phyloP scores from a whole-genome alignment of 345 rosid species.

The Kernera saxatilis region DNA sequence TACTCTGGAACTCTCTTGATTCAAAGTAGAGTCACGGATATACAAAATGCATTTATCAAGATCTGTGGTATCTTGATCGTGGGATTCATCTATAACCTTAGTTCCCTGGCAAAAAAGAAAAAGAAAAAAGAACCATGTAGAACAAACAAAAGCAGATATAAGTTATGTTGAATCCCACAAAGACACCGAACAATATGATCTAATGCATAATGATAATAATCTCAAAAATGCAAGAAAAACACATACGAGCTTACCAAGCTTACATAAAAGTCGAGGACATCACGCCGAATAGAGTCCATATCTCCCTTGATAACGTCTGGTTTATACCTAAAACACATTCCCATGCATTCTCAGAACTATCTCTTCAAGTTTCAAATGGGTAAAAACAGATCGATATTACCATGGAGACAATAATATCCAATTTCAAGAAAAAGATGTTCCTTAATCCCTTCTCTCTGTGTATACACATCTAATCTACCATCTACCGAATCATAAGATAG shows the following conservation, averaged over 20 bases:
- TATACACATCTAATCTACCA: neutral
- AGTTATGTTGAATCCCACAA: neutral
- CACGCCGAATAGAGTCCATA: conserved; percentile 79
- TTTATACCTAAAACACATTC: conserved; percentile 45
- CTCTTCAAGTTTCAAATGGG: neutral
- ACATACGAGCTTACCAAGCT: conserved; percentile 41
- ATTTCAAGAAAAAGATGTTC: neutral
- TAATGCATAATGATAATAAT: neutral
- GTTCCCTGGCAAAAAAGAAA: conserved; percentile 61
- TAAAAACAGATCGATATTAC: neutral
- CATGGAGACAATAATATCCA: neutral
- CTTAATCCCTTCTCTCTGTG: neutral
- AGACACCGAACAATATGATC: neutral
- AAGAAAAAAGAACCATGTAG: neutral
- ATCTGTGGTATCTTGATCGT: conserved; percentile 97
- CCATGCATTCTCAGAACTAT: neutral
- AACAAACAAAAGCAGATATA: conserved; percentile 9
- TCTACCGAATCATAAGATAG: neutral
- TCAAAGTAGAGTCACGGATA: conserved; percentile 42
- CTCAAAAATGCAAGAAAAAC: neutral
- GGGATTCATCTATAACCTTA: conserved; percentile 61
- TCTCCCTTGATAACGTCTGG: conserved; percentile 91
- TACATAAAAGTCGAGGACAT: conserved; percentile 57
- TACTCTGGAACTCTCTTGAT: conserved; percentile 50
- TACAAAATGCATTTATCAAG: conserved; percentile 71